Base-by-base conservation (phyloP, 768 basidiomycete species). In the Auricularia sp. region DNA sequence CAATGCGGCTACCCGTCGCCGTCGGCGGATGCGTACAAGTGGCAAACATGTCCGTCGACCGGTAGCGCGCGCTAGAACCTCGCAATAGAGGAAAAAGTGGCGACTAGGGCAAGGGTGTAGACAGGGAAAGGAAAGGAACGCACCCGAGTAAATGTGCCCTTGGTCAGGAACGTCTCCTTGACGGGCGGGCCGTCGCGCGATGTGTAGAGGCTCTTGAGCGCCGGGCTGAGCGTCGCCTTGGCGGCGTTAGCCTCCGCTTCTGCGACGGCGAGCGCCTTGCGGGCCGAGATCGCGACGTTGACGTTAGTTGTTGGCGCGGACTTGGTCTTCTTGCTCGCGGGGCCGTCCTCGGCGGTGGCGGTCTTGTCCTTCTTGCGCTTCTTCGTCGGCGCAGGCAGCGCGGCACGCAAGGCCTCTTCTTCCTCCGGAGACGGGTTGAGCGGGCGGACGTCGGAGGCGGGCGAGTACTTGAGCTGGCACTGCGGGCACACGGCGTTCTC, bases 141-240 rank as follows among this genome's bases (percentile, higher is more conserved):
- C 72, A 94, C 93, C 77, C 94, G 83, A 8, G 90, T 95, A 69
- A 95, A 97, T 13, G 94, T 96, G 18, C 87, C 86, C 83, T 88
- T 90, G 1, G 93, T 95, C 83, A 92, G 92, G 70, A 94, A 95
- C 5, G 91, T 94, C 76, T 90, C 89, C 72, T 93, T 92, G 72
- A 78, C 80, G 67, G 78, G 78, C 62, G 81, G 76, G 16, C 79
- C 81, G 24, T 84, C 82, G 65, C 85, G 84, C 11, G 78, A 74
- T 51, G 76, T 81, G 72, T 95, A 97, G 69, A 97, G 72, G 42
- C 87, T 88, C 77, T 88, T 90, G 42, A 97, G 86, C 16, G 92
- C 92, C 11, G 85, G 88, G 69, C 86, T 94, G 93, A 95, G 94
- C 4, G 76, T 81, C 1, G 86, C 86, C 75, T 75, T 69, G 24